Evolutionary conservation across 768 basidiomycete species (phyloP).

Genomic region (Podaxis carcinomalis): DNA sequence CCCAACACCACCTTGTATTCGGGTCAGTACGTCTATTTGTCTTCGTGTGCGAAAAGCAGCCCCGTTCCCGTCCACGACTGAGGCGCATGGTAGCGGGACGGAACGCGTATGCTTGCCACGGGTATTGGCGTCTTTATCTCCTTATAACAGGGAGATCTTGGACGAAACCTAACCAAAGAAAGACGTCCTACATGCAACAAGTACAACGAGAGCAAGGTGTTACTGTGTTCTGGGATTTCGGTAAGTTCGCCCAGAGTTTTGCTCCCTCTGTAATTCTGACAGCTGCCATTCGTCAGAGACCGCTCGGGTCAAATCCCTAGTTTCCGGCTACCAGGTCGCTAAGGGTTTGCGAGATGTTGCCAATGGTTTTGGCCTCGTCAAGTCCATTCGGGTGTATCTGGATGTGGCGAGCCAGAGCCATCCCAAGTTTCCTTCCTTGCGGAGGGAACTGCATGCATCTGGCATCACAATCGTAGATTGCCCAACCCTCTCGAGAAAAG

Average conservation of each 20-base stretch:
- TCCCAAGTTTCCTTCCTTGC: constrained; percentile 16
- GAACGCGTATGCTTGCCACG: neutral
- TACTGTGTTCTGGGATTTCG: constrained; percentile 42
- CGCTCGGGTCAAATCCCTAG: constrained; percentile 28
- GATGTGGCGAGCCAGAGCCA: constrained; percentile 30
- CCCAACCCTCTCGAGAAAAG: constrained; percentile 30
- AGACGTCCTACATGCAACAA: neutral
- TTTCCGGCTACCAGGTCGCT: constrained; percentile 37
- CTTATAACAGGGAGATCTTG: neutral
- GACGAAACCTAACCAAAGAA: neutral
- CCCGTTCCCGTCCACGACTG: neutral
- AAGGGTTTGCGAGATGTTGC: constrained; percentile 42
- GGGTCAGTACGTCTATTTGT: neutral
- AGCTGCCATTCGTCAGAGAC: constrained; percentile 25
- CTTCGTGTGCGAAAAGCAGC: neutral
- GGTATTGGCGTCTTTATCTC: neutral
- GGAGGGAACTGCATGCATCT: constrained; percentile 43
- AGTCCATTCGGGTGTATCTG: constrained; percentile 50
- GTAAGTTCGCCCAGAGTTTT: constrained; percentile 18
- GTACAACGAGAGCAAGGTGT: constrained; percentile 16
- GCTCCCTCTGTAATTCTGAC: neutral
- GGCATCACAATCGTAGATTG: constrained; percentile 40
- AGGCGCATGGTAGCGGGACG: neutral
- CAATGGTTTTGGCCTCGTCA: constrained; percentile 41
- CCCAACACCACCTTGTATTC: neutral